A percentile compares a stretch with the other conserved stretches of the same genome.
Conservation (phyloP, 1,139 yeast species). For the Kluyveromyces sp. region DNA sequence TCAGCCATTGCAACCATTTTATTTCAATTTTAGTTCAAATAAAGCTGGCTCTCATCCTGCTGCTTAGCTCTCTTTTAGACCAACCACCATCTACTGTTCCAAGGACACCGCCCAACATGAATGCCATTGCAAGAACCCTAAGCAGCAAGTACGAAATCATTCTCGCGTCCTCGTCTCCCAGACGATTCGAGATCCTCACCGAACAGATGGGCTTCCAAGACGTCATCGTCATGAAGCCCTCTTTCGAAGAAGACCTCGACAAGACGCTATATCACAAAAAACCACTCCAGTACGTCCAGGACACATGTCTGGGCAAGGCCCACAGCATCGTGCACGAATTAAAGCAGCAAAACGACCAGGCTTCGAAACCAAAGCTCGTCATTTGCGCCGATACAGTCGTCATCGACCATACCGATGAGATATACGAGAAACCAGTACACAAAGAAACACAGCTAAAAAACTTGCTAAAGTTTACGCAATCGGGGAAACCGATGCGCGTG, state of each 20-base stretch:
- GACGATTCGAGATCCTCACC: slow-evolving; percentile 60
- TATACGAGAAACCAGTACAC: slow-evolving; percentile 71
- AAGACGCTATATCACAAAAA: slow-evolving; percentile 36
- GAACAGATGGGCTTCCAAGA: slow-evolving; percentile 52
- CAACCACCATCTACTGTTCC: not conserved
- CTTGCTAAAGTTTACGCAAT: slow-evolving; percentile 41
- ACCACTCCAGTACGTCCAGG: slow-evolving; percentile 49
- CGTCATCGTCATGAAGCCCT: slow-evolving; percentile 36
- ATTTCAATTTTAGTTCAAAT: too few species aligned
- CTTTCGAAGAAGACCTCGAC: slow-evolving; percentile 65
- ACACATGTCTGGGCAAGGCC: slow-evolving; percentile 64
- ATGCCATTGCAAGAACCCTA: not conserved
- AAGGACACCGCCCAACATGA: not conserved
- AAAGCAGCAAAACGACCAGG: slow-evolving; percentile 9
- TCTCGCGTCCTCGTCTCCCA: slow-evolving; percentile 79
- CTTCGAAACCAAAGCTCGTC: slow-evolving; percentile 27
- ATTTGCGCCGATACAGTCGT: slow-evolving; percentile 80
- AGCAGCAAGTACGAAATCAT: slow-evolving; percentile 35
- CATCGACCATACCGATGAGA: slow-evolving; percentile 49
- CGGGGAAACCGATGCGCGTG: slow-evolving; percentile 41
- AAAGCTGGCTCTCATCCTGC: too few species aligned
- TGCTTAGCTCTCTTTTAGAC: too few species aligned
- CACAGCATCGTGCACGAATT: slow-evolving; percentile 46
- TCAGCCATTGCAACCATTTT: not conserved
- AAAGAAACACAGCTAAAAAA: slow-evolving; percentile 42